Evolutionary conservation across 2,329 filamentous ascomycete species (phyloP).

Genomic region (Penicillium sp.): DNA sequence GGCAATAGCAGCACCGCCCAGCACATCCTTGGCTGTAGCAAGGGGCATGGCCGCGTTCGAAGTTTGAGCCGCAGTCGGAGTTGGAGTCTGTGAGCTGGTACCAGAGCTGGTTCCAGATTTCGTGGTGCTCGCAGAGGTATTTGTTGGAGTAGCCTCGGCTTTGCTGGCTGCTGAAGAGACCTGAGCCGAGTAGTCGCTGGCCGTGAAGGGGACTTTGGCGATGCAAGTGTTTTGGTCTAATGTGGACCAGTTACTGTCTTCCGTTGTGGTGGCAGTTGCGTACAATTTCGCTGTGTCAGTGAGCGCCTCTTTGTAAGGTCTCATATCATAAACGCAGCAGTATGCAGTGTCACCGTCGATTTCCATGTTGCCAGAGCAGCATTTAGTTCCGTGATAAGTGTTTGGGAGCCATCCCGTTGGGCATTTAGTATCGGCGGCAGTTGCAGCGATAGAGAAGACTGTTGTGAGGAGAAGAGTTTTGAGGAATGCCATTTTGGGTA

Average conservation of each 20-base stretch:
- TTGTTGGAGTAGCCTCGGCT: background rate
- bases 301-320: background rate
- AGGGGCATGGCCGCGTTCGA: constrained; percentile 7
- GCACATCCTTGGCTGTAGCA: background rate
- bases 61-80: background rate
- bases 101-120: background rate
- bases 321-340: constrained; percentile 10
- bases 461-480: background rate
- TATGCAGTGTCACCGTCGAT: background rate
- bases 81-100: background rate
- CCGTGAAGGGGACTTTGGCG: constrained; percentile 7
- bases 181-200: constrained; percentile 11
- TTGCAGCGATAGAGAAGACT: background rate
- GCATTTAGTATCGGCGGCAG: background rate
- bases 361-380: constrained; percentile 8
- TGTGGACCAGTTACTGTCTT: background rate
- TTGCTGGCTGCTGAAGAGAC: constrained; percentile 6
- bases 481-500: background rate
- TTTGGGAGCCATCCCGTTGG: constrained; percentile 3
- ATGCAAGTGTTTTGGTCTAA: background rate
- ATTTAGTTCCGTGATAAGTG: background rate
- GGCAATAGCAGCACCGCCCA: constrained; percentile 8
- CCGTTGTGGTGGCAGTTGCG: background rate
- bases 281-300: background rate
- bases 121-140: background rate